Evolutionary conservation across 2,329 filamentous ascomycete genomes (phyloP).

Genomic region (Gremmenia infestans): DNA sequence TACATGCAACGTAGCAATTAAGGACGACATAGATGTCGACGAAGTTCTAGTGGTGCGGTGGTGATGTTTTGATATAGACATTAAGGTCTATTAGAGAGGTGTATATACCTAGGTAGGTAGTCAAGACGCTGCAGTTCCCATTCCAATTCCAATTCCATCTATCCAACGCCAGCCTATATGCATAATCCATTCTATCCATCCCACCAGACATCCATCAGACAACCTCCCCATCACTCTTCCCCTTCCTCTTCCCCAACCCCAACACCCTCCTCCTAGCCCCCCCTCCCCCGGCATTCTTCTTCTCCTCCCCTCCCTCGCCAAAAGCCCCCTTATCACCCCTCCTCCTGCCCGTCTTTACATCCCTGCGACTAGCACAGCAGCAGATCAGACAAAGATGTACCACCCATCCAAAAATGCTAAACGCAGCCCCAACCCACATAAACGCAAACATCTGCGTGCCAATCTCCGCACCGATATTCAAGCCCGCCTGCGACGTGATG

Average conservation of each 20-base stretch:
- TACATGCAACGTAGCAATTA: no score
- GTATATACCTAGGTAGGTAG: no score
- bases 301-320: slow-evolving; percentile 15
- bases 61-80: no score
- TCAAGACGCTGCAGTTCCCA: not conserved
- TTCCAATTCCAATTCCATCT: not conserved
- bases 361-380: slow-evolving; percentile 49
- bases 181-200: not conserved
- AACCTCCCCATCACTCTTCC: slow-evolving; percentile 7
- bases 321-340: slow-evolving; percentile 26
- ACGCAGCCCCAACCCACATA: slow-evolving; percentile 77
- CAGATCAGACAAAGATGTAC: slow-evolving; percentile 75
- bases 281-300: slow-evolving; percentile 8
- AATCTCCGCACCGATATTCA: slow-evolving; percentile 70
- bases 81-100: no score
- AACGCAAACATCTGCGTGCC: slow-evolving; percentile 76
- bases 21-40: no score
- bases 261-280: slow-evolving; percentile 11
- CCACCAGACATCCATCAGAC: slow-evolving; percentile 7
- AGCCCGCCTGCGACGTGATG: slow-evolving; percentile 61
- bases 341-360: slow-evolving; percentile 29
- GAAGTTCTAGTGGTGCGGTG: no score
- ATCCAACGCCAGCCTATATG: not conserved
- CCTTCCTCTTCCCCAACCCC: slow-evolving; percentile 12
- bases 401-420: slow-evolving; percentile 63